Base-by-base conservation (phyloP, 805 yeast genomes). In the Ogataea ramenticola region DNA sequence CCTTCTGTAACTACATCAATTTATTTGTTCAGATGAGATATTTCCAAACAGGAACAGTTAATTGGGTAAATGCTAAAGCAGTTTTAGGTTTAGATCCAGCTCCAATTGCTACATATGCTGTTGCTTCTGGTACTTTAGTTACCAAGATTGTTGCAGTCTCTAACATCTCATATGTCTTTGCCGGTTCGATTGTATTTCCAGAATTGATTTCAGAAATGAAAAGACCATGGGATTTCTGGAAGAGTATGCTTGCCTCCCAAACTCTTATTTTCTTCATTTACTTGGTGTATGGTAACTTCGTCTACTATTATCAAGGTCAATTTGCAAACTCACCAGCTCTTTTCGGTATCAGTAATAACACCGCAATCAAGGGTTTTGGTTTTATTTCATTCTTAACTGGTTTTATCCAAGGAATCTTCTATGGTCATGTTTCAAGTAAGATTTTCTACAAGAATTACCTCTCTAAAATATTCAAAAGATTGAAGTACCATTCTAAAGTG, bases 101-200 rank as follows among this genome's bases (percentile, higher is more conserved):
- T 34, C 45, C 19, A 12, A 40, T 48, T 21, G 35, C 27, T 33
- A 47, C 52, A 14, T 45, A 33, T 34, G 49, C 40, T n/a, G 34
- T 51, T 22, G 39, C 52, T 10, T 49, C 55, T 3, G 40, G 44
- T 22, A 33, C 50, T 12, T 46, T 62, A 42, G 49, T 56, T 38
- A 51, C 52, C 40, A 67, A 62, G 46, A 56, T 69, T 38, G 60
- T 57, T 17, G 72, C 71, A 16, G 53, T 68, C 46, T 63, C 70
- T 57, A 71, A 71, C 52, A 64, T 72, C 48, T 72, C 73, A 17
- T 72, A 67, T 53, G 68, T 75, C 3, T 72, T 70, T 61, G 77
- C 76, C 34, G 78, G 77, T 48, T 72, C 77, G n/a, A 64, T 72
- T 48, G 67, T 71, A 41, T 72, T 71, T 57, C 64, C 70, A 16